A percentile compares a stretch with the other conserved stretches of the same genome.
Conservation (phyloP, 75 land plant genomes). For the Pseudotsuga menziesii region DNA sequence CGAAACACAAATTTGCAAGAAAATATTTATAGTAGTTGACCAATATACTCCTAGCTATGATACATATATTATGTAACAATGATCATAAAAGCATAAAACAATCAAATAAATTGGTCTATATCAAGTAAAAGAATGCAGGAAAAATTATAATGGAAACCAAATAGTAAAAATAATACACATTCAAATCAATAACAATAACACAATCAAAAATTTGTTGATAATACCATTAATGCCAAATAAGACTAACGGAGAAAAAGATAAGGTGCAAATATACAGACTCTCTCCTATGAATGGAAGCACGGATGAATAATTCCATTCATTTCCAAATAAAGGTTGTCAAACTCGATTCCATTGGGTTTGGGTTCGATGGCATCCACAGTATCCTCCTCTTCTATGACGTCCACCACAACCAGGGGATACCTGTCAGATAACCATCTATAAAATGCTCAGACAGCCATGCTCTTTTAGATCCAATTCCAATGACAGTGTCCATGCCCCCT, state of each 20-base stretch:
- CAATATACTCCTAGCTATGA: too few relatives aligned
- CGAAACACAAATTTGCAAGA: too few relatives aligned
- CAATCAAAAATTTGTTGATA: background rate
- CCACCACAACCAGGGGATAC: slow-evolving; percentile 56
- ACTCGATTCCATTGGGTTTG: slow-evolving; percentile 67
- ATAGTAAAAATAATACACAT: background rate
- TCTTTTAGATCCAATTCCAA: background rate
- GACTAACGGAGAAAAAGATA: background rate
- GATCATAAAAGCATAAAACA: background rate
- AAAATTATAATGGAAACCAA: background rate
- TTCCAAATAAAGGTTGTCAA: slow-evolving; percentile 72
- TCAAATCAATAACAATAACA: background rate
- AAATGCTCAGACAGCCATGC: slow-evolving; percentile 73
- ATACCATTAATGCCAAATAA: background rate
- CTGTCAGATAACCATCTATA: slow-evolving; percentile 66
- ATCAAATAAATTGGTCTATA: background rate
- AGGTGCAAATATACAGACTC: slow-evolving; percentile 22
- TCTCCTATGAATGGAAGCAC: slow-evolving; percentile 76
- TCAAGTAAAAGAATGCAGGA: too few relatives aligned
- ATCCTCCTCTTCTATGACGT: slow-evolving; percentile 42
- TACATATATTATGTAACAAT: too few relatives aligned
- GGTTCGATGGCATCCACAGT: slow-evolving; percentile 41
- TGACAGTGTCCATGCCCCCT: too few relatives aligned
- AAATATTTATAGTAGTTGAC: too few relatives aligned
- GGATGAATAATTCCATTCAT: slow-evolving; percentile 80